Conservation (phyloP, 805 yeast species). For the Metschnikowia continentalis region DNA sequence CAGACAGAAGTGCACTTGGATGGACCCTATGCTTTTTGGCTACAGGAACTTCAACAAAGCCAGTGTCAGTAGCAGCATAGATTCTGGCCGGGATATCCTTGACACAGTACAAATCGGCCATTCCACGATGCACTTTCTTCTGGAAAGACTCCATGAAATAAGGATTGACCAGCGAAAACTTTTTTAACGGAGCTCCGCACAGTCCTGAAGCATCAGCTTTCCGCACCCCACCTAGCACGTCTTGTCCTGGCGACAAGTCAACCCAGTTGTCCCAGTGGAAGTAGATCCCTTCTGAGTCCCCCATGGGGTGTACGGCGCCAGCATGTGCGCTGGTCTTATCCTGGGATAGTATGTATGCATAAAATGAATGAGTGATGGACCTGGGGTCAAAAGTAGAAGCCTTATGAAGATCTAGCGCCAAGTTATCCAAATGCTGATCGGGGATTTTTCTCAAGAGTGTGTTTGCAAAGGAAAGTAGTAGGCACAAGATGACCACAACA, state of each 20-base stretch:
- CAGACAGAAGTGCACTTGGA: neutral
- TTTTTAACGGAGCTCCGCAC: conserved; percentile 21
- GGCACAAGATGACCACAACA: conserved; percentile 6
- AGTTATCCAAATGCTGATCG: conserved; percentile 21
- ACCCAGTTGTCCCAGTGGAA: conserved; percentile 43
- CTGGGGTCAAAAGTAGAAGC: conserved; percentile 27
- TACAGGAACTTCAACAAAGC: conserved; percentile 28
- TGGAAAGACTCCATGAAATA: conserved; percentile 32
- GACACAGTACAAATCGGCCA: conserved; percentile 31
- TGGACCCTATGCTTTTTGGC: conserved; percentile 23
- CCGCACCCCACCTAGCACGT: conserved; percentile 18
- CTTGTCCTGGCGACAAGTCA: conserved; percentile 25
- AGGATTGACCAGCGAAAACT: conserved; percentile 28
- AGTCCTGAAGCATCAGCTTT: conserved; percentile 17
- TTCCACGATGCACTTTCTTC: conserved; percentile 30
- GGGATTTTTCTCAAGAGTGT: conserved; percentile 14
- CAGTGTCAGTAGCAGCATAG: conserved; percentile 22
- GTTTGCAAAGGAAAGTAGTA: conserved; percentile 11
- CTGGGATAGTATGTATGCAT: conserved; percentile 10
- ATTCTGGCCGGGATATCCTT: conserved; percentile 27
- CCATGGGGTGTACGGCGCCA: conserved; percentile 2
- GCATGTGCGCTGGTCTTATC: neutral
- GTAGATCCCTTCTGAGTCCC: conserved; percentile 20
- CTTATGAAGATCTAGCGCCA: conserved; percentile 23
- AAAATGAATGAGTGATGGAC: conserved; percentile 9